Conservation (phyloP, 2,329 filamentous ascomycete genomes). For the Myriosclerotinia scirpicola region DNA sequence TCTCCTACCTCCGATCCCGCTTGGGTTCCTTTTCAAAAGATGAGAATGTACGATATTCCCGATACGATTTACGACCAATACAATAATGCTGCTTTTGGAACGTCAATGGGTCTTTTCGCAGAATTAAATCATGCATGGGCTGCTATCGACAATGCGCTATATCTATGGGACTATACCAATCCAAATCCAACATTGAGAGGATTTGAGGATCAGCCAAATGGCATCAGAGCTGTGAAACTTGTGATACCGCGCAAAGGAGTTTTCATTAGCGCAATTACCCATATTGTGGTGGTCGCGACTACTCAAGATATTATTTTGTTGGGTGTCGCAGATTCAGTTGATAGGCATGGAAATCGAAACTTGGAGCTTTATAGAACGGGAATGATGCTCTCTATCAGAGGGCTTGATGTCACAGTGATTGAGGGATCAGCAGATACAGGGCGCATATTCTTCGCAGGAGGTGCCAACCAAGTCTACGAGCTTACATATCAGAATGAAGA, state of each 20-base stretch:
- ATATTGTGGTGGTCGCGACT: constrained; percentile 87
- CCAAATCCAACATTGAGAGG: constrained; percentile 89
- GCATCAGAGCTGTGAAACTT: constrained; percentile 87
- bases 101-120: constrained; percentile 93
- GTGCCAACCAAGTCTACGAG: constrained; percentile 87
- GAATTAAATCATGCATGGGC: constrained; percentile 96
- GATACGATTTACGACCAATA: constrained; percentile 91
- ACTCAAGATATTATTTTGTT: constrained; percentile 80
- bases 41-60: constrained; percentile 84
- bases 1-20: constrained; percentile 56
- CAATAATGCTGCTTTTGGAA: constrained; percentile 81
- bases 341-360: constrained; percentile 66
- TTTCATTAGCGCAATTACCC: constrained; percentile 81
- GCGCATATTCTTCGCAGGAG: constrained; percentile 89
- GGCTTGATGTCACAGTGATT: constrained; percentile 75
- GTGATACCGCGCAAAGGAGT: constrained; percentile 83
- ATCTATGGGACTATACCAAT: constrained; percentile 96
- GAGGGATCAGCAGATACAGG: constrained; percentile 75
- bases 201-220: constrained; percentile 84
- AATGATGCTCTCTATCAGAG: constrained; percentile 76
- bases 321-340: constrained; percentile 71
- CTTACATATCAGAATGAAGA: constrained; percentile 97
- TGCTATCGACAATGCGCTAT: constrained; percentile 91
- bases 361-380: constrained; percentile 85
- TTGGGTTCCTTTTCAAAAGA: constrained; percentile 88